Conservation (phyloP, 495 filamentous ascomycete species). For the Polyplosphaeria fusca region DNA sequence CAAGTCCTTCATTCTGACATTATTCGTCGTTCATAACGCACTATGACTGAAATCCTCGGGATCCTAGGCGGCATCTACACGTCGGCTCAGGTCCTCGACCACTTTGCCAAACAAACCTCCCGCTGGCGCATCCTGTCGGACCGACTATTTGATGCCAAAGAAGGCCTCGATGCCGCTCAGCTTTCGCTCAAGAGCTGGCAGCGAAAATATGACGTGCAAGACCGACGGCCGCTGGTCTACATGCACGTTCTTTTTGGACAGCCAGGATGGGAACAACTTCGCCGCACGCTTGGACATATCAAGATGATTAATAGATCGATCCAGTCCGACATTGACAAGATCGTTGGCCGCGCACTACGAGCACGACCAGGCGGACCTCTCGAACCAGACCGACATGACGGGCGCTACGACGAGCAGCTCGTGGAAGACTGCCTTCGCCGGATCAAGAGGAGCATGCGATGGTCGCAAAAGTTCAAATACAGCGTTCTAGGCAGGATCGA, state of each 20-base stretch:
- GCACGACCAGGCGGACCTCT: background rate
- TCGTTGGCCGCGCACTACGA: constrained; percentile 3
- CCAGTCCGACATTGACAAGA: constrained; percentile 3
- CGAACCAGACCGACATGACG: background rate
- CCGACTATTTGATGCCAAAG: constrained; percentile 17
- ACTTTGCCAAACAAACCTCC: constrained; percentile 10
- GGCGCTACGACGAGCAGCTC: background rate
- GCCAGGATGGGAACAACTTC: constrained; percentile 6
- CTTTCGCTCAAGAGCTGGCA: constrained; percentile 16
- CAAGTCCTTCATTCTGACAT: background rate
- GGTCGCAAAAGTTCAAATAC: constrained; percentile 13
- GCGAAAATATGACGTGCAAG: constrained; percentile 19
- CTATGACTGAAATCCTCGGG: background rate
- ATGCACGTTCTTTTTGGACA: constrained; percentile 16
- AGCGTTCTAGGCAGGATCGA: constrained; percentile 1
- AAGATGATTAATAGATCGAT: background rate
- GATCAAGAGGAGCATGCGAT: constrained; percentile 1
- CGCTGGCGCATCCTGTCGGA: constrained; percentile 12
- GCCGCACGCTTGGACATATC: constrained; percentile 3
- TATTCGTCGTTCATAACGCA: background rate
- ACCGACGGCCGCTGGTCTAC: constrained; percentile 13
- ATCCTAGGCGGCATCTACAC: constrained; percentile 6
- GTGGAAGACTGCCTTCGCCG: background rate
- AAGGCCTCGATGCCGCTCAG: constrained; percentile 8
- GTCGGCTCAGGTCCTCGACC: background rate